Evolutionary conservation across 2,329 filamentous ascomycete genomes (phyloP).

Genomic region (Fusarium circinatum): DNA sequence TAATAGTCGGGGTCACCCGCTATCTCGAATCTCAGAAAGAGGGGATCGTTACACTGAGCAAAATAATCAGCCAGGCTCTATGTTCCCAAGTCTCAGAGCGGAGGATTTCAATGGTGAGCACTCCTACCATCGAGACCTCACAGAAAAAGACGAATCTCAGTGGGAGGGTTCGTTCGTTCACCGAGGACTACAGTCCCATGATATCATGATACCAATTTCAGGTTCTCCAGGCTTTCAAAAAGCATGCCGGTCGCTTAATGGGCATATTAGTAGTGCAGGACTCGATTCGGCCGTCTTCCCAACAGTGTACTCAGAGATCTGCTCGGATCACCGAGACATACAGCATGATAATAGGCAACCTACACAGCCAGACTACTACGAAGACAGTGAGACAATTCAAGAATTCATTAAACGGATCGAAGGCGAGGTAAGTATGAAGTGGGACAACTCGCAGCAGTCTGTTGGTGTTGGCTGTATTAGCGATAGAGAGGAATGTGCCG

Average conservation of each 20-base stretch:
- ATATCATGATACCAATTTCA: neutral
- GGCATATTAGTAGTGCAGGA: neutral
- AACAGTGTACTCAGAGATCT: neutral
- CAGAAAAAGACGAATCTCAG: neutral
- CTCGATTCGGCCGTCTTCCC: neutral
- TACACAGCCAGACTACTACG: neutral
- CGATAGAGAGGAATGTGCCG: neutral
- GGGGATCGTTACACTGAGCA: slow-evolving; percentile 2
- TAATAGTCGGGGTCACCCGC: neutral
- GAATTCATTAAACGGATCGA: slow-evolving; percentile 46
- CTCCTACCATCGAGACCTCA: neutral
- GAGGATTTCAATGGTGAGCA: neutral
- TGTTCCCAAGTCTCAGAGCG: neutral
- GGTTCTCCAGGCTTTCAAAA: neutral
- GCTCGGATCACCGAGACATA: neutral
- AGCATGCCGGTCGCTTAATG: neutral
- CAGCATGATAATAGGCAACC: neutral
- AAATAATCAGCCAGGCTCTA: neutral
- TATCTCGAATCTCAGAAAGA: slow-evolving; percentile 1
- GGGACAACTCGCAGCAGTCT: neutral
- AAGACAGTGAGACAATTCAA: slow-evolving; percentile 34
- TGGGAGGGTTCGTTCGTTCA: neutral
- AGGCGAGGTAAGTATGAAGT: slow-evolving; percentile 27
- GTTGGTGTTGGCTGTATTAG: neutral
- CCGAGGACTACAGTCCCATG: neutral